Evolutionary conservation across 164 flowering plant species (phyloP).

Genomic region (Vitis labrusca): DNA sequence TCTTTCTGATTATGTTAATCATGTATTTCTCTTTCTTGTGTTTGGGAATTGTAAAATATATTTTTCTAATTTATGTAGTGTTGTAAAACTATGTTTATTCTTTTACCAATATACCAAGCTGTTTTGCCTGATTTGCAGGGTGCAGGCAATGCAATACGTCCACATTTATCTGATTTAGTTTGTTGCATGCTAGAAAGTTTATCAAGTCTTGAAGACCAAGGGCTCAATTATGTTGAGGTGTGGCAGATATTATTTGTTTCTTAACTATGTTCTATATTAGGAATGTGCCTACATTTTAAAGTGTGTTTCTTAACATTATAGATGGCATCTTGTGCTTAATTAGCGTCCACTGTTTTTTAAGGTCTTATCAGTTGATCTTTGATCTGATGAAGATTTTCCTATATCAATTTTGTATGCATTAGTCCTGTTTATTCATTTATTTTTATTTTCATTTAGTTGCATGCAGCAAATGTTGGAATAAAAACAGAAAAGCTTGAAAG

Average conservation of each 20-base stretch:
- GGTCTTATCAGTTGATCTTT: no score
- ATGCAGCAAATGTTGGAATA: slow-evolving; percentile 84
- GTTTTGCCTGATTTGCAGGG: slow-evolving; percentile 48
- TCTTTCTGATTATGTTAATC: no score
- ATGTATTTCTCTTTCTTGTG: no score
- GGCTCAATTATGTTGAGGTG: slow-evolving; percentile 97
- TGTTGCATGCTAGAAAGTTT: slow-evolving; percentile 98
- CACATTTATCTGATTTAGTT: slow-evolving; percentile 86
- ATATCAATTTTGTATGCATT: not conserved
- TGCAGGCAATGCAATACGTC: slow-evolving; percentile 88
- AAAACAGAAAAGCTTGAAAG: slow-evolving; percentile 91
- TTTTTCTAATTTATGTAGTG: not conserved
- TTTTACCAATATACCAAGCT: no score
- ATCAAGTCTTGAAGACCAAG: slow-evolving; percentile 98
- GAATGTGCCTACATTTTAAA: no score
- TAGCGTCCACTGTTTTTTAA: not conserved
- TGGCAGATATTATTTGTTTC: slow-evolving; percentile 7
- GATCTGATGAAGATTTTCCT: no score
- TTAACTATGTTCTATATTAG: no score
- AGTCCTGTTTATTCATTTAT: not conserved
- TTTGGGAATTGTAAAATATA: not conserved
- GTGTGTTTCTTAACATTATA: no score
- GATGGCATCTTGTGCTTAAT: not conserved
- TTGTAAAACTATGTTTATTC: not conserved
- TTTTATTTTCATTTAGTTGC: slow-evolving; percentile 52